Percentiles rank a stretch among this genome's conserved stretches.
Conservation (phyloP, 768 basidiomycete species). For the Trichaptum fuscoviolaceum region DNA sequence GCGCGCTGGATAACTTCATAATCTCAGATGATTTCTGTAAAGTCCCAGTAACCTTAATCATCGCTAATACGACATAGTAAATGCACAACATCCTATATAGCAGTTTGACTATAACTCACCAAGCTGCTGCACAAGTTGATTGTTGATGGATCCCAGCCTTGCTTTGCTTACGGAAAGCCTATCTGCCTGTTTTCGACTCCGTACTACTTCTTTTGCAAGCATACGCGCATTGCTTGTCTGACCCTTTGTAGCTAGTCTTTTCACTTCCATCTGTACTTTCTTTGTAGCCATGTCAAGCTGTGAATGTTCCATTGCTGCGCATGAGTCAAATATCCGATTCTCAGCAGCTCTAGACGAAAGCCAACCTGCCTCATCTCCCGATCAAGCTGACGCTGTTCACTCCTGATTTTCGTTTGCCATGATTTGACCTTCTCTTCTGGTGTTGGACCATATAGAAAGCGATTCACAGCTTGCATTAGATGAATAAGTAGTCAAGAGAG, state of each 20-base stretch:
- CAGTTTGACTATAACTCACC: slow-evolving; percentile 46
- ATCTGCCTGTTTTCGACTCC: slow-evolving; percentile 93
- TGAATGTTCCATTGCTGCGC: slow-evolving; percentile 8
- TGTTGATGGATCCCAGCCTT: slow-evolving; percentile 81
- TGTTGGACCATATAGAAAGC: slow-evolving; percentile 93
- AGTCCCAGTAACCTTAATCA: slow-evolving; percentile 96
- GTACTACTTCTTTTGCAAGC: slow-evolving; percentile 89
- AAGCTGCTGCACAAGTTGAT: slow-evolving; percentile 86
- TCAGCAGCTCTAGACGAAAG: slow-evolving; percentile 14
- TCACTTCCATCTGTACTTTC: slow-evolving; percentile 77
- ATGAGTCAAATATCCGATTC: slow-evolving; percentile 12
- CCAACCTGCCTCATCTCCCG: slow-evolving; percentile 94
- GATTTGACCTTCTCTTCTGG: slow-evolving; percentile 88
- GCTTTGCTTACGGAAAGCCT: slow-evolving; percentile 91
- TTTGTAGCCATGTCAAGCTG: slow-evolving; percentile 79
- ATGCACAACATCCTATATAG: background rate
- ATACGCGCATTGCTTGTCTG: slow-evolving; percentile 91
- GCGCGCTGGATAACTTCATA: slow-evolving; percentile 94
- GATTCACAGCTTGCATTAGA: slow-evolving; percentile 80
- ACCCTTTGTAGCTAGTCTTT: slow-evolving; percentile 85
- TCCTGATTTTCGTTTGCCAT: slow-evolving; percentile 87
- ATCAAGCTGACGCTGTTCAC: slow-evolving; percentile 79
- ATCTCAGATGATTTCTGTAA: slow-evolving; percentile 98
- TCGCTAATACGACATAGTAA: slow-evolving; percentile 46
- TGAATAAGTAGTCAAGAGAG: slow-evolving; percentile 5